Evolutionary conservation across 2,329 filamentous ascomycete species (phyloP), one percentile per base, ranked within the genome.

Genomic region (Exophiala calicioides): DNA sequence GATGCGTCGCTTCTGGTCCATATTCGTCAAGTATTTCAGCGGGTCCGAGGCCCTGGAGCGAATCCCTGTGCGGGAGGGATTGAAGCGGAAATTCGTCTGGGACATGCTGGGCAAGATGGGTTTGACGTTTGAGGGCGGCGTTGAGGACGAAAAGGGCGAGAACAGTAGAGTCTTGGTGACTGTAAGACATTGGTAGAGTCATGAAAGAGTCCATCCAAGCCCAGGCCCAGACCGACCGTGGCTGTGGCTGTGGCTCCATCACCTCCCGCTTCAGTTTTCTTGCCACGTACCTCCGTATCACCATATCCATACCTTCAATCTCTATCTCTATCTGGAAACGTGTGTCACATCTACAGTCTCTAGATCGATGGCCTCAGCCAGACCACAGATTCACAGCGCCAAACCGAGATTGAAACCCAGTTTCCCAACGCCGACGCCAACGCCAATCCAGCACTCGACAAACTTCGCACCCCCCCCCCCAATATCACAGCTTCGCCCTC

Each of bases 1-100:
- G 48, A 67, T 87, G 10, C 75, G 80, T 31, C 77, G 81, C 46
- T 77, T 80, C 36, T 95, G 90, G 86, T 79, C 81, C 2, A 73
- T 78, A 33, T 82, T 95, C 58, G 78, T 84, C 60, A 88, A 86
- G 65, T 93, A 96, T 66, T 88, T 97, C 59, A 90, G 97, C 65
- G 93, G 93, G 1, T 79, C 78, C 46, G 84, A 86, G 62, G 83
- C 90, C 2, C 74, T 97, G 50, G 93, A 98, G 70, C 84, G 90
- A 58, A 86, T 98, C 56, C 81, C 86, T 1, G 72, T 93, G n/a
- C 79, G 85, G 46, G 89, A 96, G 68, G 86, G 87, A 4, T 78
- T 94, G 71, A 95, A 93, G 72, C 77, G 89, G 46, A 94, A 91
- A 69, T 65, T 71, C 31, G 76, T 81, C 3, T 73, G 72, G 68